Evolutionary conservation across 2,329 filamentous ascomycete genomes (phyloP).

Genomic region (Penicillium sp.): DNA sequence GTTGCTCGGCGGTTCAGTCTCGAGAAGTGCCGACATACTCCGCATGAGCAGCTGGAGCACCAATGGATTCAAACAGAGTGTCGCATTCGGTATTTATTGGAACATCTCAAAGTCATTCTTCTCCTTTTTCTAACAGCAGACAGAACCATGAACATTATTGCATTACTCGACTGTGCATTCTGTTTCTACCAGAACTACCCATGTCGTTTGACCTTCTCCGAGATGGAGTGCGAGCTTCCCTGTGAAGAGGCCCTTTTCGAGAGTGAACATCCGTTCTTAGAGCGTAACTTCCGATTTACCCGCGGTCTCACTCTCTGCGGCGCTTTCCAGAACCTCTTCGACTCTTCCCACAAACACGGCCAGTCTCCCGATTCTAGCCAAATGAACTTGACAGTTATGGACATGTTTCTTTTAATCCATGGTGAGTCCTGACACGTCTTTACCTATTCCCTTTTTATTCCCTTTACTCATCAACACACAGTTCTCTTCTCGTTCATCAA

Average conservation of each 20-base stretch:
- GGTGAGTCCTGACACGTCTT: constrained; percentile 21
- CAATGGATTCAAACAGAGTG: constrained; percentile 45
- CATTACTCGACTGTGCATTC: constrained; percentile 44
- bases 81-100: constrained; percentile 37
- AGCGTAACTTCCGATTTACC: constrained; percentile 37
- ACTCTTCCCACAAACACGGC: constrained; percentile 19
- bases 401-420: constrained; percentile 45
- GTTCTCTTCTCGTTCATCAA: constrained; percentile 42
- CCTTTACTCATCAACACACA: constrained; percentile 7
- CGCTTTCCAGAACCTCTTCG: constrained; percentile 41
- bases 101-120: not conserved
- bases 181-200: constrained; percentile 46
- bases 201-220: constrained; percentile 37
- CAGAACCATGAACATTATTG: constrained; percentile 41
- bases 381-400: constrained; percentile 32
- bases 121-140: constrained; percentile 5
- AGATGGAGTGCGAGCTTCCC: constrained; percentile 44
- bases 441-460: not conserved
- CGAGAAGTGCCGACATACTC: constrained; percentile 35
- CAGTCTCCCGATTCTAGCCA: constrained; percentile 8
- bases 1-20: constrained; percentile 40
- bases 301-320: constrained; percentile 37
- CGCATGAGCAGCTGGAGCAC: constrained; percentile 37
- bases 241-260: constrained; percentile 40
- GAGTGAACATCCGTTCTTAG: constrained; percentile 41